Conservation (phyloP, 345 rosid species). For the Syzygium grande region DNA sequence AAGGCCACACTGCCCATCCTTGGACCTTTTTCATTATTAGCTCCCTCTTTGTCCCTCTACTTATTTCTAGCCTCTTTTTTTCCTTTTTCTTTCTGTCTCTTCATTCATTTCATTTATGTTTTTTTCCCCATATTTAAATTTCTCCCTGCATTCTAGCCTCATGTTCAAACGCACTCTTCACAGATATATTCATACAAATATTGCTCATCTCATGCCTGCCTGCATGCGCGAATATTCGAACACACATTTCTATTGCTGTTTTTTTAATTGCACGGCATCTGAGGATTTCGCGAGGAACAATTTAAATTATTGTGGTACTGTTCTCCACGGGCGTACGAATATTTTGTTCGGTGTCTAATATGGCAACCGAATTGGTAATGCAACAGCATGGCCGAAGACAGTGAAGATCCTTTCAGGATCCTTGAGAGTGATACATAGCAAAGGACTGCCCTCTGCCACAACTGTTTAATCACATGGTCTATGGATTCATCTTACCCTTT, state of each 20-base stretch:
- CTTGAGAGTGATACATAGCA: background rate
- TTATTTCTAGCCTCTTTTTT: background rate
- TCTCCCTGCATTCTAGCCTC: background rate
- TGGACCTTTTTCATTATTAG: constrained; percentile 5
- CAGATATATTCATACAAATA: background rate
- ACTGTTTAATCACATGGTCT: background rate
- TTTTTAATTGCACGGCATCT: background rate
- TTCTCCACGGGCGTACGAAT: background rate
- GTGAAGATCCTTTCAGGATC: background rate
- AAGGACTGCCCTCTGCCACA: background rate
- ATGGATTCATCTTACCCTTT: background rate
- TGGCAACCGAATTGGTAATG: background rate
- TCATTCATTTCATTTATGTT: background rate
- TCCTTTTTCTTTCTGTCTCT: background rate
- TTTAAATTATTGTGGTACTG: background rate
- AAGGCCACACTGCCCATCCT: constrained; percentile 7
- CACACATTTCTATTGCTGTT: background rate
- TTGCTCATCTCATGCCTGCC: background rate
- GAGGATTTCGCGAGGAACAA: background rate
- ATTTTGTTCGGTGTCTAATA: background rate
- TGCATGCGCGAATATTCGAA: background rate
- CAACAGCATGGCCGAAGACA: background rate
- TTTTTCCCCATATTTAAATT: background rate
- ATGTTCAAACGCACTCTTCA: background rate
- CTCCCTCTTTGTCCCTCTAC: background rate